Conservation (phyloP, 805 yeast genomes). For the Wickerhamiella vanderwaltii region DNA sequence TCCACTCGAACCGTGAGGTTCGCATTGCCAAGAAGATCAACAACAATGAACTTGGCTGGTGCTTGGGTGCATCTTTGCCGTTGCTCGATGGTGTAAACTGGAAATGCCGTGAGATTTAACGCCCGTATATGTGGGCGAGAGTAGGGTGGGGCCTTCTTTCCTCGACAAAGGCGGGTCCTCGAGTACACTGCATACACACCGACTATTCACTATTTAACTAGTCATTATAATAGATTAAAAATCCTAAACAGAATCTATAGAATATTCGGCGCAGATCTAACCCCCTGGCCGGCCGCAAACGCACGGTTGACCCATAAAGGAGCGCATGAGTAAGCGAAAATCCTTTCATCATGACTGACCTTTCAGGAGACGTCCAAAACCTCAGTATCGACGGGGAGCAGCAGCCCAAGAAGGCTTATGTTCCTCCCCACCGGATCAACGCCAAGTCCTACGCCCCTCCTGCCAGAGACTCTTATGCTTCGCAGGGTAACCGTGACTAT, state of each 20-base stretch:
- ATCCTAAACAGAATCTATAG: too few species aligned
- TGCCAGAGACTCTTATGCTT: slow-evolving; percentile 20
- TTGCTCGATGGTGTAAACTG: slow-evolving; percentile 56
- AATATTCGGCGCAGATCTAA: too few species aligned
- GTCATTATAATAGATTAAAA: too few species aligned
- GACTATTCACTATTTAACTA: too few species aligned
- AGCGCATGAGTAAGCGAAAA: slow-evolving; percentile 9
- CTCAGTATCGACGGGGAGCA: slow-evolving; percentile 34
- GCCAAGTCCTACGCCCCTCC: slow-evolving; percentile 11
- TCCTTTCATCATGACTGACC: slow-evolving; percentile 40
- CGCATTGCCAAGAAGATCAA: slow-evolving; percentile 84
- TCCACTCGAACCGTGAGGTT: slow-evolving; percentile 79
- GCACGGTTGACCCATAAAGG: too few species aligned
- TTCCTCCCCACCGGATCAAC: slow-evolving; percentile 40
- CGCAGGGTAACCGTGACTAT: slow-evolving; percentile 17
- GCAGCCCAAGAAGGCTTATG: slow-evolving; percentile 31
- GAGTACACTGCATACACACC: too few species aligned
- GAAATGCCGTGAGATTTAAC: slow-evolving; percentile 38
- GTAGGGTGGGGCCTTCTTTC: too few species aligned
- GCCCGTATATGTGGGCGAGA: too few species aligned
- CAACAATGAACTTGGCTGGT: slow-evolving; percentile 94
- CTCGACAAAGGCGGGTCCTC: too few species aligned
- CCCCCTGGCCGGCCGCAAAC: too few species aligned
- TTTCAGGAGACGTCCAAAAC: slow-evolving; percentile 45
- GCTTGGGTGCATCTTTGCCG: slow-evolving; percentile 94